Percentiles rank a stretch among this genome's conserved stretches.
phyloP scores from a whole-genome alignment of 352 stramenopile genomes.

The Blastocystis sp. region DNA sequence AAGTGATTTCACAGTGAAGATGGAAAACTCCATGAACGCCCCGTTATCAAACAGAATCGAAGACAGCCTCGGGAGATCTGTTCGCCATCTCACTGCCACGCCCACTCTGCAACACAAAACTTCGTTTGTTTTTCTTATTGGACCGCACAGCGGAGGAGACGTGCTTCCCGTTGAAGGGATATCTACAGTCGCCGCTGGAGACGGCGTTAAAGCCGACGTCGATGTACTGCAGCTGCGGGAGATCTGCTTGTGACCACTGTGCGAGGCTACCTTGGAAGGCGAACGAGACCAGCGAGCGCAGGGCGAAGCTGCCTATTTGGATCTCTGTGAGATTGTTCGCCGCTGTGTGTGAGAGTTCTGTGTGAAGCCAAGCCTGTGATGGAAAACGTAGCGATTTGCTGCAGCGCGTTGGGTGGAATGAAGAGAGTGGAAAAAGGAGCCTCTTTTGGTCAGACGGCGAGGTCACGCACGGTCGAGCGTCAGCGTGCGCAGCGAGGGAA shows the following conservation, averaged over 20 bases:
- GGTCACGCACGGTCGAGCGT: background rate
- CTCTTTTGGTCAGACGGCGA: background rate
- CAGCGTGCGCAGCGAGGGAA: background rate
- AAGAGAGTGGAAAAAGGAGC: background rate
- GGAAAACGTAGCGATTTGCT: background rate
- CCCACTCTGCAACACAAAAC: background rate
- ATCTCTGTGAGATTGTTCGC: background rate
- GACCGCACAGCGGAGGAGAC: background rate
- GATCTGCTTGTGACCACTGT: no score
- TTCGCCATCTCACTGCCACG: no score
- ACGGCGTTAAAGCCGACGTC: constrained; percentile 17
- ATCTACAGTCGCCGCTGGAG: background rate
- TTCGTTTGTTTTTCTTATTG: background rate
- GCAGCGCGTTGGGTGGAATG: background rate
- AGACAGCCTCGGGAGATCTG: constrained; percentile 5
- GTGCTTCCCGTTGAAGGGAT: background rate
- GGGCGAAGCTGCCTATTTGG: background rate
- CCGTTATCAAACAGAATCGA: constrained; percentile 38
- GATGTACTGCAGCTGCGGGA: constrained; percentile 5
- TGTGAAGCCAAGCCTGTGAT: no score
- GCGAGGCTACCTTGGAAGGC: no score
- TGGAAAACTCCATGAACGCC: constrained; percentile 4
- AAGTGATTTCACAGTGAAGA: background rate
- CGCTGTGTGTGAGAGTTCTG: no score
- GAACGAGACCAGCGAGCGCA: background rate